Evolutionary conservation across 148 eudicot species (phyloP).

Genomic region (Dianthus caryophyllus): DNA sequence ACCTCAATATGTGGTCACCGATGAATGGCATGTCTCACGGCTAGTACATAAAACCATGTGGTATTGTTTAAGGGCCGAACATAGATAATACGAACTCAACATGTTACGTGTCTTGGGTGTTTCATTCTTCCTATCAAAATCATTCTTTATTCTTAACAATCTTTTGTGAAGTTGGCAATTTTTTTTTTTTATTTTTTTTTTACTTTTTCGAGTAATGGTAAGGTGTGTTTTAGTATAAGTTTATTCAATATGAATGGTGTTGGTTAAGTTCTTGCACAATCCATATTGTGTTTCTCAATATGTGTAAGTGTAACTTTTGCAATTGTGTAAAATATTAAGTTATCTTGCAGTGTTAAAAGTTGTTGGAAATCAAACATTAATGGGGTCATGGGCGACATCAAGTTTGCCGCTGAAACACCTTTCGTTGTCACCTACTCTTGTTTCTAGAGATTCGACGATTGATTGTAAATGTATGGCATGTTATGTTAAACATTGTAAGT

Average conservation of each 20-base stretch:
- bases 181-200: too few relatives aligned
- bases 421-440: slow-evolving; percentile 1
- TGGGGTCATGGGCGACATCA: slow-evolving; percentile 27
- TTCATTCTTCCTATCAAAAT: too few relatives aligned
- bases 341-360: slow-evolving; percentile 10
- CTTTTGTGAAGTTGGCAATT: too few relatives aligned
- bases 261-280: not conserved
- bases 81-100: too few relatives aligned
- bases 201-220: too few relatives aligned
- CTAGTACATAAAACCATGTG: too few relatives aligned
- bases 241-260: not conserved
- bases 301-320: not conserved
- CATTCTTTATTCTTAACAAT: too few relatives aligned
- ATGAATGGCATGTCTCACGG: too few relatives aligned
- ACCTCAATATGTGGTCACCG: too few relatives aligned
- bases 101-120: too few relatives aligned
- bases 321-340: not conserved
- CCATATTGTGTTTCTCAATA: not conserved
- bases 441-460: slow-evolving; percentile 11
- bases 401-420: slow-evolving; percentile 22
- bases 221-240: too few relatives aligned
- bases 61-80: too few relatives aligned
- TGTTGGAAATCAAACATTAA: not conserved
- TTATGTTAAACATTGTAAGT: not conserved
- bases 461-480: not conserved